Evolutionary conservation across 1,139 yeast genomes (phyloP).

Genomic region (Magnusiomyces magnusii): DNA sequence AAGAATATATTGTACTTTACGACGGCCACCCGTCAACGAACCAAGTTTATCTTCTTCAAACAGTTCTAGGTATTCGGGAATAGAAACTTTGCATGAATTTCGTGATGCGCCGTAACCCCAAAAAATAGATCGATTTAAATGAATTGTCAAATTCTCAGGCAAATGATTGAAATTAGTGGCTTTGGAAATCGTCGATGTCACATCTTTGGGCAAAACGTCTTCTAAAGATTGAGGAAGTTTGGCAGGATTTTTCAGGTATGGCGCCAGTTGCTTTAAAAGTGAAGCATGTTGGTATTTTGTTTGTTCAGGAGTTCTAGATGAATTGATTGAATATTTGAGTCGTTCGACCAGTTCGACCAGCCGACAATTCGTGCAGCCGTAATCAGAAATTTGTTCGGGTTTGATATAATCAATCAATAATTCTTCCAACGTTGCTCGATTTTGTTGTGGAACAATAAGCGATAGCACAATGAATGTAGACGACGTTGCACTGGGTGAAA

Average conservation of each 20-base stretch:
- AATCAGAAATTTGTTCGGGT: slow-evolving; percentile 66
- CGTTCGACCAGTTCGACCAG: not conserved
- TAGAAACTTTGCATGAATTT: slow-evolving; percentile 66
- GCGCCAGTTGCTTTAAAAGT: slow-evolving; percentile 17
- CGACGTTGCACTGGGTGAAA: slow-evolving; percentile 52
- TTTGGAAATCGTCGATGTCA: slow-evolving; percentile 61
- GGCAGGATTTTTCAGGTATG: slow-evolving; percentile 22
- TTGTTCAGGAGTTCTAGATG: slow-evolving; percentile 9
- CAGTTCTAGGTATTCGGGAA: slow-evolving; percentile 51
- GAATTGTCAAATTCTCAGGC: slow-evolving; percentile 67
- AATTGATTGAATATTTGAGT: slow-evolving; percentile 25
- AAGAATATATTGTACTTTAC: slow-evolving; percentile 42
- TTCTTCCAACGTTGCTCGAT: slow-evolving; percentile 42
- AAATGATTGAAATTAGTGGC: slow-evolving; percentile 53
- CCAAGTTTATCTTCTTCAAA: slow-evolving; percentile 15
- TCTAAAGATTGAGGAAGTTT: slow-evolving; percentile 31
- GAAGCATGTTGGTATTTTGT: not conserved
- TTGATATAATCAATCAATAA: slow-evolving; percentile 52
- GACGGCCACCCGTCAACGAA: slow-evolving; percentile 10
- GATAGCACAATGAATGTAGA: slow-evolving; percentile 71
- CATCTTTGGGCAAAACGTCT: slow-evolving; percentile 34
- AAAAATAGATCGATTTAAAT: slow-evolving; percentile 74
- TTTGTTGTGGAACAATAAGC: slow-evolving; percentile 60
- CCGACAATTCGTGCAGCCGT: slow-evolving; percentile 69
- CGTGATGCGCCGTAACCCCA: slow-evolving; percentile 64